Conservation (phyloP, 805 yeast genomes). For the Candida sonorensis region DNA sequence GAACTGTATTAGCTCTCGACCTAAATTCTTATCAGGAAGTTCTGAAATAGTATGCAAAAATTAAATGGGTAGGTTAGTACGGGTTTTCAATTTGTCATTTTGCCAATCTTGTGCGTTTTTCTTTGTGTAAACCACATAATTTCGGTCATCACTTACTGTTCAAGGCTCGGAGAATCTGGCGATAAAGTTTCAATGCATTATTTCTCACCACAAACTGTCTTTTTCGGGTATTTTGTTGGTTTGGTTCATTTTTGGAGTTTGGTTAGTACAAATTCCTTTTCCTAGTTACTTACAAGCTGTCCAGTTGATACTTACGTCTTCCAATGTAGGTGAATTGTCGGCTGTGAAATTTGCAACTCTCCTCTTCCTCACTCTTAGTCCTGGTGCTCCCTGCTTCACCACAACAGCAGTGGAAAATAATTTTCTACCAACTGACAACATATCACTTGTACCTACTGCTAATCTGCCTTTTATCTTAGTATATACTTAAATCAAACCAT, state of each 20-base stretch:
- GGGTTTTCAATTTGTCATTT: too few species aligned
- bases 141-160: slow-evolving; percentile 14
- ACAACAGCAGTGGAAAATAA: not conserved
- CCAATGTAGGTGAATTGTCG: not conserved
- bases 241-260: too few species aligned
- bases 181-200: slow-evolving; percentile 24
- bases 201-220: slow-evolving; percentile 24
- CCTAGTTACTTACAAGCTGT: too few species aligned
- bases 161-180: slow-evolving; percentile 25
- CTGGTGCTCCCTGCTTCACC: not conserved
- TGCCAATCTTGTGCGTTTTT: too few species aligned
- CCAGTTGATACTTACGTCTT: slow-evolving; percentile 1
- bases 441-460: too few species aligned
- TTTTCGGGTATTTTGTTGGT: slow-evolving; percentile 2
- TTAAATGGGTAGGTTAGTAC: too few species aligned
- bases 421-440: too few species aligned
- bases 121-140: too few species aligned
- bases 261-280: too few species aligned
- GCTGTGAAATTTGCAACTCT: not conserved
- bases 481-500: too few species aligned
- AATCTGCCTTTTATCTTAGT: too few species aligned
- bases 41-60: slow-evolving; percentile 7
- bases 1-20: slow-evolving; percentile 20
- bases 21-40: slow-evolving; percentile 16
- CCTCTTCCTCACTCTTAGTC: not conserved